Base-by-base conservation (phyloP, 176 grass and related monocot genomes). In the Alopecurus myosuroides region DNA sequence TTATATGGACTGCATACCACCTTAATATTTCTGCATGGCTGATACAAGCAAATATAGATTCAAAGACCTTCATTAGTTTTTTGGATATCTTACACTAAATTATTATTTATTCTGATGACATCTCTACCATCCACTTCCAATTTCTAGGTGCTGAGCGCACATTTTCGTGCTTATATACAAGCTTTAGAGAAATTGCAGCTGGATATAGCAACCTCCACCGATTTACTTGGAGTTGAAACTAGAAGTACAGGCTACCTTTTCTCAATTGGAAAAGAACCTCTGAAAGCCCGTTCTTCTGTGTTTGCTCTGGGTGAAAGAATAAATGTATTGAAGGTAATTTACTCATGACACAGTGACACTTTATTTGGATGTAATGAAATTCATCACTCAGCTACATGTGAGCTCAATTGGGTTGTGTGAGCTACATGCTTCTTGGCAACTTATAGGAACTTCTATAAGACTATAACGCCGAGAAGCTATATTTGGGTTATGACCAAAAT, bases 131-230 rank as follows among this genome's bases (percentile, higher is more conserved):
- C 37, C 37, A 29, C 29, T 41, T 75, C 55, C 22, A n/a, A 65
- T 83, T 84, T 84, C 70, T 77, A 98, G 97, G 97, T 96, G 52
- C 77, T 98, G 55, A 98, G 97, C 84, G 93, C 93, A 81, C 97
- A 98, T 94, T 98, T 98, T 55, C 87, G 91, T 68, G 93, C 97
- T 28, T 98, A 98, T 64, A 95, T 98, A 90, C 93, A 96, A 98
- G 97, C 93, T 63, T 68, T 98, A 78, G 97, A 98, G 86, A 98
- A 95, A 88, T 79, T 98, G 55, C 93, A 96, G 77, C 58, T 94
- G 85, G 97, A 95, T 87, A 98, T 98, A 90, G 97, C 97, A 68
- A 94, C 93, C 62, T 90, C 97, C 78, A 94, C 97, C 1, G 97
- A 98, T 33, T 87, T 98, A 79, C 90, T 98, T 91, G 97, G 97